phyloP scores from a whole-genome alignment of 768 basidiomycete genomes.

The Daedaleopsis sinensis region DNA sequence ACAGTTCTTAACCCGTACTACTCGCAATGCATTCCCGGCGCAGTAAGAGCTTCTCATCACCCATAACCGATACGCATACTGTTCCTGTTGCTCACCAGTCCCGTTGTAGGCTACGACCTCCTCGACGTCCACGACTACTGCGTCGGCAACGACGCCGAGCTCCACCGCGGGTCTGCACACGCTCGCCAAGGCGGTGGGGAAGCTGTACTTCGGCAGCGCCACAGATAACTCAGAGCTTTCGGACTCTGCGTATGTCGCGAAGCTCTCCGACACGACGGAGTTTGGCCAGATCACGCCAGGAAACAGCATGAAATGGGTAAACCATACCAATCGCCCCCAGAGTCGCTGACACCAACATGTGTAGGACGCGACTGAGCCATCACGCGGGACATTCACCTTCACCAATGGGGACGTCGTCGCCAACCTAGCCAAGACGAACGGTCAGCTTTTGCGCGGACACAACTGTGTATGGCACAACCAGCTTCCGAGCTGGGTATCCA shows the following conservation, averaged over 20 bases:
- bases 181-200: slow-evolving; percentile 42
- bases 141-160: slow-evolving; percentile 1
- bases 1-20: slow-evolving; percentile 42
- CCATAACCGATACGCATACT: too few relatives aligned
- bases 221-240: slow-evolving; percentile 50
- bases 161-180: slow-evolving; percentile 33
- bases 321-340: background rate
- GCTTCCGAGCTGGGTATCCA: slow-evolving; percentile 52
- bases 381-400: slow-evolving; percentile 50
- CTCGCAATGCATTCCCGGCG: slow-evolving; percentile 45
- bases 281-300: slow-evolving; percentile 49
- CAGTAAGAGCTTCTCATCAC: slow-evolving; percentile 11
- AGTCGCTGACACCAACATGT: background rate
- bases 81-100: background rate
- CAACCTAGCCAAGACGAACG: slow-evolving; percentile 46
- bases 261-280: slow-evolving; percentile 37
- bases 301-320: slow-evolving; percentile 51
- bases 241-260: slow-evolving; percentile 41
- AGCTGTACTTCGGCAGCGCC: slow-evolving; percentile 51
- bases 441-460: slow-evolving; percentile 50
- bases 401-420: slow-evolving; percentile 47
- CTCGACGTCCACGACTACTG: background rate
- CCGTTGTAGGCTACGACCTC: background rate
- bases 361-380: slow-evolving; percentile 56
- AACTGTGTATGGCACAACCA: slow-evolving; percentile 54